Evolutionary conservation across 305 asterid species (phyloP).

Genomic region (Coffea humblotiana): DNA sequence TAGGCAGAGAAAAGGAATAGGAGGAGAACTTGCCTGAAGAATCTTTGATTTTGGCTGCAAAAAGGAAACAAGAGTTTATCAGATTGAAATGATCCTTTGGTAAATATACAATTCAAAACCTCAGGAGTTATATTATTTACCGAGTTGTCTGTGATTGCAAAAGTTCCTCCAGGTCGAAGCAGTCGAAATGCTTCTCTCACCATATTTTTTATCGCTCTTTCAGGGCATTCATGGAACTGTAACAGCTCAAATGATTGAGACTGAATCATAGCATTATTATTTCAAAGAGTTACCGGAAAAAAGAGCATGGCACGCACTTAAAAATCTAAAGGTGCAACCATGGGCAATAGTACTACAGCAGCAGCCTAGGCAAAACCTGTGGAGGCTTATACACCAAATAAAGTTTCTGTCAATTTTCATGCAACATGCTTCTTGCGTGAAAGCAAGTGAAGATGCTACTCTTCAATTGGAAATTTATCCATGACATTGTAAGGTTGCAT

Average conservation of each 20-base stretch:
- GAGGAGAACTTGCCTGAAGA: constrained; percentile 64
- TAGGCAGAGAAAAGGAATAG: background rate
- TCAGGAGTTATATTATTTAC: constrained; percentile 33
- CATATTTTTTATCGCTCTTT: constrained; percentile 72
- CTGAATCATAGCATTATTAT: background rate
- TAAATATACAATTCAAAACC: background rate
- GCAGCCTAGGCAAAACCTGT: background rate
- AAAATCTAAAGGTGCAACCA: background rate
- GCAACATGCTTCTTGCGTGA: background rate
- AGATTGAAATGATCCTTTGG: constrained; percentile 2
- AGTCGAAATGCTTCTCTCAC: constrained; percentile 70
- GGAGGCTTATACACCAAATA: background rate
- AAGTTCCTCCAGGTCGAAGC: constrained; percentile 89
- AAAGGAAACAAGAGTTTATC: constrained; percentile 16
- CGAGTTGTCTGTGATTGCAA: constrained; percentile 86
- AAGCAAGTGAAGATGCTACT: background rate
- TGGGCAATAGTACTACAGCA: too few relatives aligned
- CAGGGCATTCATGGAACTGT: constrained; percentile 95
- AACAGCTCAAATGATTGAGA: background rate
- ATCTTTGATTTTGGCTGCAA: constrained; percentile 94
- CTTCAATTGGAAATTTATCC: background rate
- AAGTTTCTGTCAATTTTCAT: background rate
- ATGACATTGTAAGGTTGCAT: too few relatives aligned
- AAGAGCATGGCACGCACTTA: background rate
- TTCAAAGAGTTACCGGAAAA: background rate